A percentile compares a stretch with the other conserved stretches of the same genome.
These are phyloP conservation scores for Scutellaria baicalensis DNA, from an alignment of 257 asterid genomes.

Conservation along the genomic window DNA sequence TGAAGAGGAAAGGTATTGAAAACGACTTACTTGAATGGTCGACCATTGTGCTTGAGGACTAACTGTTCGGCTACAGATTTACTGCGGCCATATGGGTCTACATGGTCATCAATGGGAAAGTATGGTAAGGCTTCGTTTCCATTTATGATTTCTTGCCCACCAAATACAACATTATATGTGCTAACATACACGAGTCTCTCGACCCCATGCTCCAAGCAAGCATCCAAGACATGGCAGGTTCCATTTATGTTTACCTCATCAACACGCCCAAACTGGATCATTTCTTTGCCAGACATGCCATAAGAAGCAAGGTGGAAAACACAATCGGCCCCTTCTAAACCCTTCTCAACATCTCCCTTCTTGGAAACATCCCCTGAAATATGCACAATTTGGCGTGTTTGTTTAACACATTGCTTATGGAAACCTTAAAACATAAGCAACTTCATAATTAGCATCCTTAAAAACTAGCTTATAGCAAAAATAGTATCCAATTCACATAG, in stretches of 20 bases:
- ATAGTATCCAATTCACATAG: not conserved
- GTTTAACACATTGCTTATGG: not conserved
- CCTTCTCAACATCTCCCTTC: conserved; percentile 64
- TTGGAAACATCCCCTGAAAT: conserved; percentile 58
- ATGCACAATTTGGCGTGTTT: not conserved
- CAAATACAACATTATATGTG: conserved; percentile 81
- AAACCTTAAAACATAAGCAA: not conserved
- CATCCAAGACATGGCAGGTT: conserved; percentile 71
- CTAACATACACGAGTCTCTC: conserved; percentile 81
- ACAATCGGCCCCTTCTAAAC: conserved; percentile 67
- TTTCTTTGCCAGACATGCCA: conserved; percentile 98
- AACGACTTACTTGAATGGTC: conserved; percentile 59
- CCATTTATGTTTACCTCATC: conserved; percentile 83
- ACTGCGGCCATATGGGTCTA: conserved; percentile 84
- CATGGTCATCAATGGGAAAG: conserved; percentile 81
- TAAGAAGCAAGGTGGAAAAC: conserved; percentile 95
- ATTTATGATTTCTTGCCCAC: conserved; percentile 76
- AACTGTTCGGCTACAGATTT: conserved; percentile 90
- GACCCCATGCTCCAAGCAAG: conserved; percentile 70
- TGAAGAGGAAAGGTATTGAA: not conserved
- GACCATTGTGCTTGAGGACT: conserved; percentile 75
- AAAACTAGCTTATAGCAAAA: not conserved
- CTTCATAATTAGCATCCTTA: not conserved
- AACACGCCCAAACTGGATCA: conserved; percentile 80
- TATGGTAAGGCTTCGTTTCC: conserved; percentile 85